Conservation (phyloP, 2,329 filamentous ascomycete species). For the Xylaria hypoxylon region DNA sequence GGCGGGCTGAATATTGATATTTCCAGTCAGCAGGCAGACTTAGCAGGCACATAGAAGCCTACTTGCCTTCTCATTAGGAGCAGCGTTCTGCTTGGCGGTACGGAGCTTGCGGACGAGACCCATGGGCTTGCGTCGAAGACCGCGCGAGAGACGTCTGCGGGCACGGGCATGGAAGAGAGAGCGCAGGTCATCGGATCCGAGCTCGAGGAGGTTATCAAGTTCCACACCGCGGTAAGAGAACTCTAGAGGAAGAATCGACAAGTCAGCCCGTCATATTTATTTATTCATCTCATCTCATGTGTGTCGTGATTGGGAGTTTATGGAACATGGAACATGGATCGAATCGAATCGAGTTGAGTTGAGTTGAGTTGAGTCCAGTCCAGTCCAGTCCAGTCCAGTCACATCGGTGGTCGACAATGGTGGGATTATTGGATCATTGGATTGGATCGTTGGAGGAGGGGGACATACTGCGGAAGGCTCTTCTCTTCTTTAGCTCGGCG, state of each 20-base stretch:
- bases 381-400: not conserved
- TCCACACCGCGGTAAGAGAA: constrained; percentile 99
- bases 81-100: constrained; percentile 98
- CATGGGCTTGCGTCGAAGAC: constrained; percentile 99
- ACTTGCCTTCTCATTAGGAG: constrained; percentile 83
- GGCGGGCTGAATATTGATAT: constrained; percentile 24
- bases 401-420: not conserved
- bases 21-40: constrained; percentile 18
- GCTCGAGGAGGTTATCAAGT: constrained; percentile 99
- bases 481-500: constrained; percentile 96
- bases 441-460: not conserved
- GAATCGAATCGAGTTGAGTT: not conserved
- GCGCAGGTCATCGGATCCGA: constrained; percentile 97
- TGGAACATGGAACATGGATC: not conserved
- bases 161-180: constrained; percentile 99
- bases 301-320: constrained; percentile 52
- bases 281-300: constrained; percentile 58
- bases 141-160: constrained; percentile 98
- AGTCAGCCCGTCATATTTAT: constrained; percentile 66
- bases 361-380: constrained; percentile 7
- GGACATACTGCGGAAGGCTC: constrained; percentile 41
- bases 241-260: constrained; percentile 79
- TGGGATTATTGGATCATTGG: not conserved
- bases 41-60: not conserved
- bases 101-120: constrained; percentile 99